These are phyloP conservation scores for Umbellularia californica DNA, from an alignment of 164 flowering plant genomes.

Conservation along the genomic window DNA sequence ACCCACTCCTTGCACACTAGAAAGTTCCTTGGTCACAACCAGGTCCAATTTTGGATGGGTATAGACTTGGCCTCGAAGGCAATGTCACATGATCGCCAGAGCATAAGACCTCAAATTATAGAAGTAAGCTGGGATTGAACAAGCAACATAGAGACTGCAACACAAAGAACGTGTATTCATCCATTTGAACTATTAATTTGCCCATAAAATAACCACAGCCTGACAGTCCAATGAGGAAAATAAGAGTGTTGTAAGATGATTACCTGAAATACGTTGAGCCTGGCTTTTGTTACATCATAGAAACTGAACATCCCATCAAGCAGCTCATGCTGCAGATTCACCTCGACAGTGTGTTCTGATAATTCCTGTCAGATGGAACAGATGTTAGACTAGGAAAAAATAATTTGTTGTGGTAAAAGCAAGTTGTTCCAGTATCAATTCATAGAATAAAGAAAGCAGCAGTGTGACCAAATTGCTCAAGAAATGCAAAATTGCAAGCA, in stretches of 20 bases:
- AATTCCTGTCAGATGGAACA: conserved; percentile 56
- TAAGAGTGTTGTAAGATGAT: not conserved
- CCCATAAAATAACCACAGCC: not conserved
- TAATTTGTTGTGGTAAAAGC: not conserved
- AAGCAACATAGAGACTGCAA: no score
- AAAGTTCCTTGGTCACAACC: no score
- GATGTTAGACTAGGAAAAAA: not conserved
- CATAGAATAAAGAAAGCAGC: not conserved
- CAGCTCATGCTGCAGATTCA: conserved; percentile 69
- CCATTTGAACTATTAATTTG: not conserved
- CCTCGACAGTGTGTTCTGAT: conserved; percentile 67
- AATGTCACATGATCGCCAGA: not conserved
- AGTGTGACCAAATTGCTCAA: not conserved
- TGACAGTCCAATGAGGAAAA: not conserved
- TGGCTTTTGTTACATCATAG: conserved; percentile 75
- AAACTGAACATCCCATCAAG: conserved; percentile 83
- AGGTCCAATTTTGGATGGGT: no score
- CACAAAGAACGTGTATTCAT: not conserved
- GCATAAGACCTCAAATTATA: not conserved
- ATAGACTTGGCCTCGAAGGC: no score
- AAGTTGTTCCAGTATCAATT: not conserved
- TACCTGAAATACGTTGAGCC: conserved; percentile 84
- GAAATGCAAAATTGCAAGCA: not conserved
- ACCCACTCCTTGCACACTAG: no score
- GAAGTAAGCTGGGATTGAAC: no score